Evolutionary conservation across 345 rosid genomes (phyloP).

Genomic region (Hirschfeldia incana): DNA sequence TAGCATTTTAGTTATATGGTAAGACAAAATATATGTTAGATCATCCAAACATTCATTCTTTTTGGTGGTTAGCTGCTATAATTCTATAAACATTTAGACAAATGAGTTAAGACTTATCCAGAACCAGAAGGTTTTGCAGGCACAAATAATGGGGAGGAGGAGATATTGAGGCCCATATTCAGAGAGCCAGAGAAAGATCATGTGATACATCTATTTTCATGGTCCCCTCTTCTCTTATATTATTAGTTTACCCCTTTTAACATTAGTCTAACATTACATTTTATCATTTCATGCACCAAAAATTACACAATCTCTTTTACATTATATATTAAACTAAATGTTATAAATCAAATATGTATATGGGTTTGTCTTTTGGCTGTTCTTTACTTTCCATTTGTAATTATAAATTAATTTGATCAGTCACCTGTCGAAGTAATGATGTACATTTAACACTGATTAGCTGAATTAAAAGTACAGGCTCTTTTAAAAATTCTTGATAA

Average conservation of each 20-base stretch:
- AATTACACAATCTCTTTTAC: not conserved
- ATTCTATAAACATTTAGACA: not conserved
- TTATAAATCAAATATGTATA: not conserved
- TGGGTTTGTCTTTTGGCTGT: slow-evolving; percentile 30
- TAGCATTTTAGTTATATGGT: not conserved
- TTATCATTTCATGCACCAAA: not conserved
- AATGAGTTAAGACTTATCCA: slow-evolving; percentile 18
- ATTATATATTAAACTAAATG: not conserved
- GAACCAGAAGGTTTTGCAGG: slow-evolving; percentile 20
- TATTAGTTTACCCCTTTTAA: slow-evolving; percentile 20
- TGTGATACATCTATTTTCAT: slow-evolving; percentile 29
- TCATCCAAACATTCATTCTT: not conserved
- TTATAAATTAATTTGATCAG: not conserved
- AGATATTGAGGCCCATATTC: slow-evolving; percentile 35
- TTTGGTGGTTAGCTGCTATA: not conserved
- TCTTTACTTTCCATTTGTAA: slow-evolving; percentile 22
- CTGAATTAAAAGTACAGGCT: slow-evolving; percentile 16
- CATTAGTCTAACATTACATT: not conserved
- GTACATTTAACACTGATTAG: slow-evolving; percentile 12
- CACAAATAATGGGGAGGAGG: slow-evolving; percentile 31
- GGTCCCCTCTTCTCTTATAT: slow-evolving; percentile 36
- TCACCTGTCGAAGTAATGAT: not conserved
- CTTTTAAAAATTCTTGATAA: slow-evolving; percentile 7
- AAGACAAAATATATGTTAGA: not conserved
- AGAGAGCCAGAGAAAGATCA: slow-evolving; percentile 30